Percentiles rank a stretch among this genome's conserved stretches.
These are phyloP conservation scores for Phytomonas serpens DNA, from an alignment of 208 protist species.

Conservation along the genomic window DNA sequence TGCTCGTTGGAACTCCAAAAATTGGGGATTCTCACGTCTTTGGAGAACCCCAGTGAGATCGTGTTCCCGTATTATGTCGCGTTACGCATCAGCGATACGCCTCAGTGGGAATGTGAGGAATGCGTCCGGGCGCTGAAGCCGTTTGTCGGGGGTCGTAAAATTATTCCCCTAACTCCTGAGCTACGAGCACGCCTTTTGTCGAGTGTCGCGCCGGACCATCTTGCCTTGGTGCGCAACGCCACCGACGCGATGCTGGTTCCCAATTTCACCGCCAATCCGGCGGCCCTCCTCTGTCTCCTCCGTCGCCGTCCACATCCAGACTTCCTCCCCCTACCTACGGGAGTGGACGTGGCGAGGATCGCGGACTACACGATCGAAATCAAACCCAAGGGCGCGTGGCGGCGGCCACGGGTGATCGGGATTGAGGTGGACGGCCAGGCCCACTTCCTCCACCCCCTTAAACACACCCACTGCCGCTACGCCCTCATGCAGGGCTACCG, in stretches of 20 bases:
- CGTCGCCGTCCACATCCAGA: no score
- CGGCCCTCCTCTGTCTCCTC: constrained; percentile 7
- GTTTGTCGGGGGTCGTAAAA: constrained; percentile 23
- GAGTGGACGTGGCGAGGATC: constrained; percentile 7
- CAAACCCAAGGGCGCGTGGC: constrained; percentile 69
- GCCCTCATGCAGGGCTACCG: constrained; percentile 11
- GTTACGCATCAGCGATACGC: constrained; percentile 16
- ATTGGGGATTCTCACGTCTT: no score
- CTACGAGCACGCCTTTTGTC: constrained; percentile 15
- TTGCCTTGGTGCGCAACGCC: constrained; percentile 12
- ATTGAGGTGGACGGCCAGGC: constrained; percentile 29
- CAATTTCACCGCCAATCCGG: constrained; percentile 26
- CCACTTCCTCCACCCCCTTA: constrained; percentile 35
- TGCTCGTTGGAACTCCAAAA: background rate
- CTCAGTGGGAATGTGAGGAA: constrained; percentile 18
- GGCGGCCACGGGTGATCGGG: constrained; percentile 41
- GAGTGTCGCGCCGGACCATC: constrained; percentile 15
- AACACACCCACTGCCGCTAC: constrained; percentile 53
- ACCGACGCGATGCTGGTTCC: constrained; percentile 28
- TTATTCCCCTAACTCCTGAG: constrained; percentile 10
- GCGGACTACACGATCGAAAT: constrained; percentile 50
- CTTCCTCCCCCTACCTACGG: constrained; percentile 7
- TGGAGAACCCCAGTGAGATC: background rate
- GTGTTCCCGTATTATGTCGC: constrained; percentile 10
- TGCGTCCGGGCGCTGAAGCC: constrained; percentile 20